Base-by-base conservation (phyloP, 257 asterid genomes). In the Capsicum baccatum region DNA sequence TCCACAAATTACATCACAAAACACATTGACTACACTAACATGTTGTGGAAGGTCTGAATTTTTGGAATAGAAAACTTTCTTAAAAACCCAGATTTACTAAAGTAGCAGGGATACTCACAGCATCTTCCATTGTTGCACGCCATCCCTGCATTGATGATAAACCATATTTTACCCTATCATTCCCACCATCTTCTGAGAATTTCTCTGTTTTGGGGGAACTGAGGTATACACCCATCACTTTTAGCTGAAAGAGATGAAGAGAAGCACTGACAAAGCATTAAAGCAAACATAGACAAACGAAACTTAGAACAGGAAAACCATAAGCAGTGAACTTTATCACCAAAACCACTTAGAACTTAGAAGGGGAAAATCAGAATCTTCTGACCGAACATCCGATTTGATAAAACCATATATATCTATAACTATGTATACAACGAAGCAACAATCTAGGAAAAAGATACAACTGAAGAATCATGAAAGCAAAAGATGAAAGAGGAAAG, bases 121-220 rank as follows among this genome's bases (percentile, higher is more conserved):
- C 98, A 91, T 96, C 99, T 91, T 96, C 99, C 99, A 96, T 96
- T 21, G 98, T 89, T 81, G 99, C 93, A 76, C 98, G 99, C 99
- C 99, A 96, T 84, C 99, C 99, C 90, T 96, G 99, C 99, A 96
- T 96, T 56, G 97, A 92, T 82, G 98, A 96, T 84, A 92, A 81
- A 19, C 98, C 99, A 87, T 84, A 96, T 63, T 93, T 88, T 84
- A 96, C 92, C 89, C 93, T 91, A 84, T 37, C 69, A 81, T 91
- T 94, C 87, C 88, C 94, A 5, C 97, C 98, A 86, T 96, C 97
- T 85, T 96, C 97, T 9, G 99, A 96, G 47, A 90, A 83, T 79
- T 96, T 94, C 73, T 96, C 99, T 5, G 98, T 96, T 86, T 94
- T 96, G 3, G 99, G 99, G 84, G 93, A 88, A 86, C 99, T 96